These are phyloP conservation scores for Juglanconis juglandina DNA, from an alignment of 2,329 filamentous ascomycete species.

Conservation along the genomic window DNA sequence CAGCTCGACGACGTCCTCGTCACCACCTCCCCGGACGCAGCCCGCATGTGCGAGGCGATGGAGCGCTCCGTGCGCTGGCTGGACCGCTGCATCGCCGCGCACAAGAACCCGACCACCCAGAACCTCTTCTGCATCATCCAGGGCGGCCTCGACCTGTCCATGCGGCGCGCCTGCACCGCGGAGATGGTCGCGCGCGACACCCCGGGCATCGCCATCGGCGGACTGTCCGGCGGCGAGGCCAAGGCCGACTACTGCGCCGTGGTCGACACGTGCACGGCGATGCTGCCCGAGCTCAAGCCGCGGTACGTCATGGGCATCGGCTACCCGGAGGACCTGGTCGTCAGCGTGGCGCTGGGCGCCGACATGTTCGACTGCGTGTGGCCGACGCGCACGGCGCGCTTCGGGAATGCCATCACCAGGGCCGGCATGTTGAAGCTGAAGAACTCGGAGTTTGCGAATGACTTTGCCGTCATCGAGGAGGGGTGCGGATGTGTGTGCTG, in stretches of 20 bases:
- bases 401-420: slow-evolving; percentile 88
- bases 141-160: slow-evolving; percentile 82
- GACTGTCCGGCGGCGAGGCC: slow-evolving; percentile 89
- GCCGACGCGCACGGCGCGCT: slow-evolving; percentile 93
- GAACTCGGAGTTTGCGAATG: slow-evolving; percentile 68
- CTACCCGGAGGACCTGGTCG: slow-evolving; percentile 92
- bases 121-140: slow-evolving; percentile 99
- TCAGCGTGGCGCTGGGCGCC: slow-evolving; percentile 88
- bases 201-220: slow-evolving; percentile 93
- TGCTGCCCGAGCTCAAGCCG: slow-evolving; percentile 89
- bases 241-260: slow-evolving; percentile 91
- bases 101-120: slow-evolving; percentile 76
- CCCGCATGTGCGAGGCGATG: slow-evolving; percentile 92
- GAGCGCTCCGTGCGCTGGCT: slow-evolving; percentile 91
- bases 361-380: slow-evolving; percentile 99
- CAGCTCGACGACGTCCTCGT: slow-evolving; percentile 97
- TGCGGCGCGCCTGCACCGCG: slow-evolving; percentile 77
- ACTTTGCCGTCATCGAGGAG: slow-evolving; percentile 80
- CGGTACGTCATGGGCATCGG: slow-evolving; percentile 99
- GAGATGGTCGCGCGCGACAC: slow-evolving; percentile 90
- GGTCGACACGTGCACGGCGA: slow-evolving; percentile 76
- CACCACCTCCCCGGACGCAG: slow-evolving; percentile 86
- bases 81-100: slow-evolving; percentile 87
- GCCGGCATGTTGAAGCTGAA: slow-evolving; percentile 80
- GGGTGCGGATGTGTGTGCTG: slow-evolving; percentile 82